A percentile compares a stretch with the other conserved stretches of the same genome.
phyloP scores from a whole-genome alignment of 257 asterid genomes.

The Solanum bulbocastanum region DNA sequence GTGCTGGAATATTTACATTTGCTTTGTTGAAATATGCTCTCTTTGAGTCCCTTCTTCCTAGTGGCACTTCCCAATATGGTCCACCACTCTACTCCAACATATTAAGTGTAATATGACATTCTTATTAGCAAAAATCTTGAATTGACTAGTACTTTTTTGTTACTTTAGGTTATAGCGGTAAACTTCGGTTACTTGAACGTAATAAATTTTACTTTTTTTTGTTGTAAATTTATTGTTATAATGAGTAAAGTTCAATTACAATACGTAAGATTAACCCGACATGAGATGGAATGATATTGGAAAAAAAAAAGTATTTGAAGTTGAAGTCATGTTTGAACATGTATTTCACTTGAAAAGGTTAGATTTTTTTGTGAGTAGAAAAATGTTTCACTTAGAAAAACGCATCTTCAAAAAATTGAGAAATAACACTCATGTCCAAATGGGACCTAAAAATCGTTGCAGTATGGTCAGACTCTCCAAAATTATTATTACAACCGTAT shows the following conservation, averaged over 20 bases:
- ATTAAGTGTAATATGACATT: neutral
- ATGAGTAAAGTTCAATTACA: neutral
- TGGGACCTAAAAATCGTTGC: neutral
- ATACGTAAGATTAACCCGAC: neutral
- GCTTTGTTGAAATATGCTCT: constrained; percentile 24
- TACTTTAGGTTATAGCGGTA: neutral
- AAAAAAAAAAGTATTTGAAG: neutral
- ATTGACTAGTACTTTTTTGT: neutral
- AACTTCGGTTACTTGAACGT: neutral
- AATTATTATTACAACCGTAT: neutral
- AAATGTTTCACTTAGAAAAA: neutral
- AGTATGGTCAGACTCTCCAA: neutral
- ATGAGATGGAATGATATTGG: neutral
- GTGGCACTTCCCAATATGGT: constrained; percentile 74
- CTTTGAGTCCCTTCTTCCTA: constrained; percentile 44
- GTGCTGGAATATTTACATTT: constrained; percentile 53
- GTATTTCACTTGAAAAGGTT: neutral
- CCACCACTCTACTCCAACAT: constrained; percentile 57
- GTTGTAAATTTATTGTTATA: neutral
- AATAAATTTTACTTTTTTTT: neutral
- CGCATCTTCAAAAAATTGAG: neutral
- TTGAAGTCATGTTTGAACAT: neutral
- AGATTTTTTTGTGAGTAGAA: neutral
- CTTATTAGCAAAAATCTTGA: neutral
- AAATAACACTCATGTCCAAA: neutral